A percentile compares a stretch with the other conserved stretches of the same genome.
Conservation (phyloP, 176 grass and related monocot species). For the Stipa capillata region DNA sequence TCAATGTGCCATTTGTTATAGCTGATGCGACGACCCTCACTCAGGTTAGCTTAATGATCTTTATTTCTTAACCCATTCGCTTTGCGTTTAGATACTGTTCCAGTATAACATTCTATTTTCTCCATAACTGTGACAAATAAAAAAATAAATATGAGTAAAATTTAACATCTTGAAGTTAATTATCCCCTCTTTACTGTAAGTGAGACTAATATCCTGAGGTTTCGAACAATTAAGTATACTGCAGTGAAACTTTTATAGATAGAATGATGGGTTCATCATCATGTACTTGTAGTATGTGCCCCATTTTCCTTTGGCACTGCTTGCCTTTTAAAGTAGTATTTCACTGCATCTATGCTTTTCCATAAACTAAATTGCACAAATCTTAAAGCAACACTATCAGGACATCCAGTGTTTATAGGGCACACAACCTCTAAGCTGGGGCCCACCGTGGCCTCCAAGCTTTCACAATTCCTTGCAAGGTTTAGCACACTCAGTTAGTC, state of each 20-base stretch:
- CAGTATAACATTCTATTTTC: background rate
- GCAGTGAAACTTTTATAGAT: background rate
- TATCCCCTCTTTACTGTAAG: background rate
- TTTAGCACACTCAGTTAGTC: background rate
- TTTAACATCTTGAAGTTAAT: background rate
- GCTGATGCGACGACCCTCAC: constrained; percentile 67
- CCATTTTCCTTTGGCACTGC: background rate
- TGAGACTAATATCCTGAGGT: background rate
- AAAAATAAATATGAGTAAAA: background rate
- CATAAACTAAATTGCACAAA: background rate
- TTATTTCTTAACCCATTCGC: background rate
- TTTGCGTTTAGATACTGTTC: background rate
- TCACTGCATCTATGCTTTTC: background rate
- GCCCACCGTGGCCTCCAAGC: background rate
- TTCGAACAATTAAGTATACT: background rate
- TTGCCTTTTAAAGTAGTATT: background rate
- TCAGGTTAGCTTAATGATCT: constrained; percentile 38
- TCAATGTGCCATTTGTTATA: constrained; percentile 71
- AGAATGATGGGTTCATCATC: background rate
- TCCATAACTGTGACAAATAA: background rate
- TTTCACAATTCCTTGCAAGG: background rate
- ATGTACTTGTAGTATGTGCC: background rate
- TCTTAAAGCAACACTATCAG: background rate
- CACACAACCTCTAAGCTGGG: background rate
- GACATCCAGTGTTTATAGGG: background rate